Base-by-base conservation (phyloP, 495 filamentous ascomycete genomes). In the Penicillium nucicola region DNA sequence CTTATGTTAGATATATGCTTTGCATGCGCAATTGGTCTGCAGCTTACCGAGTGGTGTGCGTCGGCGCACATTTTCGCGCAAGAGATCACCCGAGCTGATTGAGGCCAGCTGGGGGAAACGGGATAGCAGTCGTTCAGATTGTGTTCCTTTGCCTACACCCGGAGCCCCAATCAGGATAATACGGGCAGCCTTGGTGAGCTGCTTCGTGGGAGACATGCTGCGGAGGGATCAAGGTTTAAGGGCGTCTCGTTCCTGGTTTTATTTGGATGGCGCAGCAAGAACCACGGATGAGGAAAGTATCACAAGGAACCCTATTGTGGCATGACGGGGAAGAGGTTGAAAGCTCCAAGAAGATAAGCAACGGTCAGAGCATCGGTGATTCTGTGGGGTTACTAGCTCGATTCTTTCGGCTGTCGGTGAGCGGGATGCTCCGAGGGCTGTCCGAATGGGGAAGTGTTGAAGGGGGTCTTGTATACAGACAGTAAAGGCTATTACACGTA, bases 141-240 rank as follows among this genome's bases (percentile, higher is more conserved):
- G 93, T 13, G 93, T 98, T 28, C 93, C 93, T 70, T 98, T 98
- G 44, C 93, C 93, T 4, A 81, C 78, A 5, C 88, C 93, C 0
- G 93, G 93, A n/a, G 93, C 91, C 43, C 93, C 93, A 53, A 98
- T 82, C 47, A 98, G 82, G 65, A 98, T 97, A 44, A 98, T 84
- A 28, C 93, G 87, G 14, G 95, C 93, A 32, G 93, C 92, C 66
- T 80, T 84, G 49, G 80, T 81, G 59, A 95, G 84, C 71, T 82
- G 68, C 55, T 62, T 70, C 23, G 66, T 25, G 25, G 55, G 53
- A 36, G 58, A 60, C 58, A 65, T 67, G 13, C 9, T 50, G 41
- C 17, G 8, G 33, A 6, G 20, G 18, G 31, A 23, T 31, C 34
- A 33, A 9, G 15, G 18, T 20, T 17, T 13, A 41, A n/a, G 28